Evolutionary conservation across 2,329 filamentous ascomycete species (phyloP).

Genomic region (Colletotrichum lentis): DNA sequence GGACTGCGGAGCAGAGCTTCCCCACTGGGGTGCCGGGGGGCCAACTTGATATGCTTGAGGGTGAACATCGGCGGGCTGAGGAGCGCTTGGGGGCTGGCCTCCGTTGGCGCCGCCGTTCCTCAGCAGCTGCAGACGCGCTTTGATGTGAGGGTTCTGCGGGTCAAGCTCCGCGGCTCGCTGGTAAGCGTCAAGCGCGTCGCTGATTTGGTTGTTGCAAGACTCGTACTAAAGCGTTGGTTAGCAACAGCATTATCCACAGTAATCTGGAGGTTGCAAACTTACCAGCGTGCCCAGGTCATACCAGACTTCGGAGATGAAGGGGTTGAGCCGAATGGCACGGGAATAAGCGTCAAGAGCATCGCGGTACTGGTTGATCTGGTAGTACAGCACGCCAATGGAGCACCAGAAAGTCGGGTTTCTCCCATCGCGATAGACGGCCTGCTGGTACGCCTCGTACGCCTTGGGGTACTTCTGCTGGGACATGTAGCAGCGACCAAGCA

Average conservation of each 20-base stretch:
- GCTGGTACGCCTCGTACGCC: conserved; percentile 97
- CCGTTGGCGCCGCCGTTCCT: conserved; percentile 81
- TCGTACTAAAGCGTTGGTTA: conserved; percentile 74
- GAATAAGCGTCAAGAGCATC: conserved; percentile 98
- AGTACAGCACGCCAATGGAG: conserved; percentile 98
- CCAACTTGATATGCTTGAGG: conserved; percentile 92
- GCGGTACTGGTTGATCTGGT: conserved; percentile 99
- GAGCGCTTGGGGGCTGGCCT: conserved; percentile 75
- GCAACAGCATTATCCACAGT: conserved; percentile 39
- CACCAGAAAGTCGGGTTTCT: conserved; percentile 99
- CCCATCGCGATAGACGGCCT: conserved; percentile 97
- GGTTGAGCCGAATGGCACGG: conserved; percentile 93
- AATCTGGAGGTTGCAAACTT: conserved; percentile 53
- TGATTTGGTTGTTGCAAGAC: conserved; percentile 98
- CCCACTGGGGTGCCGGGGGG: conserved; percentile 89
- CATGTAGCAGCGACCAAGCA: conserved; percentile 98
- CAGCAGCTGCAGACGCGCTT: conserved; percentile 88
- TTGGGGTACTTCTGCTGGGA: conserved; percentile 99
- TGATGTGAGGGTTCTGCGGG: conserved; percentile 92
- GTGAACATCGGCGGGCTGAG: conserved; percentile 95
- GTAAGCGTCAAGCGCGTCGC: conserved; percentile 94
- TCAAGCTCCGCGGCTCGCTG: conserved; percentile 94
- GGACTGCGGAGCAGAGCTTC: conserved; percentile 72
- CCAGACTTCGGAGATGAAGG: conserved; percentile 99
- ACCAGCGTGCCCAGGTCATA: conserved; percentile 96